These are phyloP conservation scores for Fusarium circinatum DNA, from an alignment of 2,329 filamentous ascomycete genomes.

Conservation along the genomic window DNA sequence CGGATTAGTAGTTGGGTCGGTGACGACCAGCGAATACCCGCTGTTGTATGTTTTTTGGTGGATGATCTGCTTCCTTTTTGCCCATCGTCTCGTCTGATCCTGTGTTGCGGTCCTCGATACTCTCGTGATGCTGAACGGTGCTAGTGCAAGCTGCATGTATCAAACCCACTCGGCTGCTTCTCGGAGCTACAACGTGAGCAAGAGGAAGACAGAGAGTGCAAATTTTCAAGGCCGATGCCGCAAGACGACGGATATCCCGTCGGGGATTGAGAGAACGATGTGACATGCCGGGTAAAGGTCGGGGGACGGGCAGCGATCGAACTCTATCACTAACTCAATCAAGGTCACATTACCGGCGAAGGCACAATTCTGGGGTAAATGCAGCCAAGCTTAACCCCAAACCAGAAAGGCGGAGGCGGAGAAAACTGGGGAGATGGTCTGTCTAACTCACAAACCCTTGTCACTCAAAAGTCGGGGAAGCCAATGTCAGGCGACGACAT, in stretches of 20 bases:
- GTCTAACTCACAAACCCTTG: neutral
- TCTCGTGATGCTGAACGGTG: no score
- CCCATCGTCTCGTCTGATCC: no score
- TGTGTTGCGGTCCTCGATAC: fast-evolving
- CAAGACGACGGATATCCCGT: neutral
- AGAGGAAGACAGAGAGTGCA: neutral
- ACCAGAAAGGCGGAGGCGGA: conserved; percentile 12
- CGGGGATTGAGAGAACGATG: neutral
- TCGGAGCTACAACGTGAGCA: neutral
- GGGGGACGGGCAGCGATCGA: neutral
- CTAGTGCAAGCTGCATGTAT: neutral
- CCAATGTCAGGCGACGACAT: neutral
- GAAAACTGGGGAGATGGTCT: conserved; percentile 2
- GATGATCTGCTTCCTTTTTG: neutral
- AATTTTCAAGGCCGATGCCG: neutral
- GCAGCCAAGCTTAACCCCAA: neutral
- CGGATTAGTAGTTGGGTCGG: neutral
- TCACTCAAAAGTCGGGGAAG: neutral
- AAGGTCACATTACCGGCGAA: neutral
- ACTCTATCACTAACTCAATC: neutral
- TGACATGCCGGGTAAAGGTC: neutral
- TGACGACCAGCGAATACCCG: neutral
- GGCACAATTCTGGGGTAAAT: conserved; percentile 6
- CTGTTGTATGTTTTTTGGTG: neutral
- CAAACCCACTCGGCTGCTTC: neutral